Conservation (phyloP, 2,329 filamentous ascomycete species). For the Hirsutella rhossiliensis region DNA sequence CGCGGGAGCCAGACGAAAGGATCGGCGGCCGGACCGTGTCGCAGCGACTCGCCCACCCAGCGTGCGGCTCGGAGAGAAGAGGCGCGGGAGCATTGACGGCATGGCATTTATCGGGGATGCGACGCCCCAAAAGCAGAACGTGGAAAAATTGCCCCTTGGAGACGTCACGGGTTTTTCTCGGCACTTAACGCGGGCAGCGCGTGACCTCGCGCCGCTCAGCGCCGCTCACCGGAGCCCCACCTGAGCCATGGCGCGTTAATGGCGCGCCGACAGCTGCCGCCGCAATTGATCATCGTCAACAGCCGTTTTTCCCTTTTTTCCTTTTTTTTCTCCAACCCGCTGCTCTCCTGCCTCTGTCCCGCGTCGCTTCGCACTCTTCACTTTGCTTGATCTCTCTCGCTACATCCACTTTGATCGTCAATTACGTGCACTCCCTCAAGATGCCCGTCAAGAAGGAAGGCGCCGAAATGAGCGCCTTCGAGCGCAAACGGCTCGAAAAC, state of each 20-base stretch:
- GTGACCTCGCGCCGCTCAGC: conserved; percentile 8
- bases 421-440: background rate
- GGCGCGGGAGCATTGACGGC: conserved; percentile 47
- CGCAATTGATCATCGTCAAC: too few species aligned
- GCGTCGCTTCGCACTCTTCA: background rate
- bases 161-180: background rate
- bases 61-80: conserved; percentile 58
- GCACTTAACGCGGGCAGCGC: conserved; percentile 2
- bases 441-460: conserved; percentile 35
- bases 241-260: background rate
- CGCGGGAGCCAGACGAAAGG: conserved; percentile 10
- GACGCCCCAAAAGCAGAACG: background rate
- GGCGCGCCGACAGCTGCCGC: background rate
- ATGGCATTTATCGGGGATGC: conserved; percentile 21
- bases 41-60: conserved; percentile 5
- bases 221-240: background rate
- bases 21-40: conserved; percentile 10
- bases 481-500: conserved; percentile 73
- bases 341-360: too few species aligned
- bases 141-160: background rate
- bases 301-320: too few species aligned
- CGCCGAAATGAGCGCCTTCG: conserved; percentile 63
- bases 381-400: background rate
- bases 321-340: too few species aligned
- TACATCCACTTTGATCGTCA: background rate